These are phyloP conservation scores for Zygosaccharomyces bailii DNA, from an alignment of 805 yeast species.

Conservation along the genomic window DNA sequence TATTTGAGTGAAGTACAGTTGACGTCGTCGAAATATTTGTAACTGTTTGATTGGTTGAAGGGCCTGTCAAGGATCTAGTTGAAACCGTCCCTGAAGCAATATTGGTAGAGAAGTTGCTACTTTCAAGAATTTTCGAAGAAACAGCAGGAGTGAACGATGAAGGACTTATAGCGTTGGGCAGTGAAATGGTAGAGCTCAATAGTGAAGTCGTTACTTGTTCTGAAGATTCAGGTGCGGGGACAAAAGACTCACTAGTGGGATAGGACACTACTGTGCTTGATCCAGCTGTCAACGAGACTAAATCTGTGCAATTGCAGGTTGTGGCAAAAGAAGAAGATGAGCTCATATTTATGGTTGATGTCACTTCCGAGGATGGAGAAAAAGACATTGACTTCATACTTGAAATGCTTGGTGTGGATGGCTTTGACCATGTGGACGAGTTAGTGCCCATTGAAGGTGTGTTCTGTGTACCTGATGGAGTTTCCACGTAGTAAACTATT, in stretches of 20 bases:
- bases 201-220: neutral
- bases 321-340: constrained; percentile 7
- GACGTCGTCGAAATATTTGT: neutral
- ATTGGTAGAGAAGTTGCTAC: too few species aligned
- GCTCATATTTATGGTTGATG: too few species aligned
- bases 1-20: neutral
- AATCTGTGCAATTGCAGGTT: constrained; percentile 3
- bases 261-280: neutral
- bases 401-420: neutral
- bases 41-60: neutral
- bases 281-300: constrained; percentile 5
- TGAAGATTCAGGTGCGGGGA: neutral
- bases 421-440: neutral
- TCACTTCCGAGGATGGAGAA: neutral
- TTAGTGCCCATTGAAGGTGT: neutral
- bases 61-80: neutral
- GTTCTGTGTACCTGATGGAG: constrained; percentile 6
- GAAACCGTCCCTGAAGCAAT: neutral
- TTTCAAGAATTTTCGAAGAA: constrained; percentile 1
- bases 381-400: neutral
- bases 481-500: constrained; percentile 16
- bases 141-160: neutral
- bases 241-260: neutral
- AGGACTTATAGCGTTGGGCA: neutral
- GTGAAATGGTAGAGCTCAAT: neutral